Base-by-base conservation (phyloP, 208 protist genomes). In the Herpetomonas samuelpessoai region DNA sequence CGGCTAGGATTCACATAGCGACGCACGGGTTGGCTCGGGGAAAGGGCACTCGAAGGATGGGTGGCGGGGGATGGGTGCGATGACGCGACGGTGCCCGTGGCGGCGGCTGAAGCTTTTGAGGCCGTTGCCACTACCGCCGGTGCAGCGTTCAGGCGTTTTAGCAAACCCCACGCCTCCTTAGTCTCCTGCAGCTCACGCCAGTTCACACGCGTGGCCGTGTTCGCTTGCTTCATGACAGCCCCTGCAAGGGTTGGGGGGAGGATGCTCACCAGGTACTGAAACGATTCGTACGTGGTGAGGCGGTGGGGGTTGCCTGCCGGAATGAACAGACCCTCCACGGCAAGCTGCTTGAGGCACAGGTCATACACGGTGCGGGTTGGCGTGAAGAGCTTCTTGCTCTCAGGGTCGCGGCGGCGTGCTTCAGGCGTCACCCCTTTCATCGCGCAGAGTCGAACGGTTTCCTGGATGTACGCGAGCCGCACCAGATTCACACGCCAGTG, bases 401-500 rank as follows among this genome's bases (percentile, higher is more conserved):
- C 52, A 16, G 74, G 74, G 29, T 69, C 62, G 12, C 59, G 55
- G 2, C 49, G 62, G 2, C 70, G 69, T 4, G 74, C 72, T n/a
- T 74, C 63, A 14, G 77, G 72, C 24, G 72, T 79, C n/a, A 71
- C 64, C 2, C 77, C 72, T 26, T 74, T 76, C 25, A 79, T 59
- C 4, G 71, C 77, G 16, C 72, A 79, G 4, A 79, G 72, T 3
- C 68, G 63, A 52, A 79, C 77, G 31, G 77, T 79, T 38, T 83
- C 77, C 53, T 79, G 72, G 18, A 83, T 74, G 45, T 79, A 83
- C 1, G 78, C 78, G 7, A 67, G 66, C 24, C 78, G 64, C 4
- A 51, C 69, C 0, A 85, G 59, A 25, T 76, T 85, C 41, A 85
- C 41, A 10, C 79, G 74, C 79, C 79, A 85, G 68, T 85, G 79